Evolutionary conservation across 768 basidiomycete species (phyloP), one percentile per base, ranked within the genome.

Genomic region (Hericium rajendrae): DNA sequence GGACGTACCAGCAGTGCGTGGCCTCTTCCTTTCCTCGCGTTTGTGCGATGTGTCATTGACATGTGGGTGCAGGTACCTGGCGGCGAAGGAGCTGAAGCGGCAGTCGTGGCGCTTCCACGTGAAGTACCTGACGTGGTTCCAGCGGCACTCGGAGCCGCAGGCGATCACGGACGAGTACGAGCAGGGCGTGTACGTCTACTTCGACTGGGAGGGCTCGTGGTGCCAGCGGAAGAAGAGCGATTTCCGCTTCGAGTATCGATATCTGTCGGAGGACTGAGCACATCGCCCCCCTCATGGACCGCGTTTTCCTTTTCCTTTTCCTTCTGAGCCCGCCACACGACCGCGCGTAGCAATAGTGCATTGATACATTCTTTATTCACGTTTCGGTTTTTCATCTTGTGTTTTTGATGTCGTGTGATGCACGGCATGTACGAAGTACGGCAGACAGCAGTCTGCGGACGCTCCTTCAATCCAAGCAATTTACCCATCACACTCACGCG

Each of bases 51-150:
- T 16, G 28, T 15, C 18, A 50, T 24, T 50, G 28, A 18, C 40
- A 2, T 51, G 52, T 11, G 9, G 12, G 43, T 11, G 43, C 57
- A 95, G 93, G 73, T 95, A 86, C 71, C 83, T 97, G 52, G 94
- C 97, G 2, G 97, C 97, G 5, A 92, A 91, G 68, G 97, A 99
- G 72, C 77, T 99, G 62, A 98, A 98, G 75, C 81, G 89, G 52
- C 95, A 97, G 69, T 94, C 92, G 41, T 99, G 97, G 97, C 85
- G 97, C 51, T 99, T 98, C 78, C 97, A 99, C 71, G 91, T 97
- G 60, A 97, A 98, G 73, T 99, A 97, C 69, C 75, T 99, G 59
- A 99, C 97, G 32, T 99, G 97, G 94, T 99, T 99, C 83, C 97
- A 98, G 71, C 84, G 97, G 39, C 92, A 97, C 66, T 94, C 92